Conservation (phyloP, 306 rosid species). For the Hippophae gyantsensis region DNA sequence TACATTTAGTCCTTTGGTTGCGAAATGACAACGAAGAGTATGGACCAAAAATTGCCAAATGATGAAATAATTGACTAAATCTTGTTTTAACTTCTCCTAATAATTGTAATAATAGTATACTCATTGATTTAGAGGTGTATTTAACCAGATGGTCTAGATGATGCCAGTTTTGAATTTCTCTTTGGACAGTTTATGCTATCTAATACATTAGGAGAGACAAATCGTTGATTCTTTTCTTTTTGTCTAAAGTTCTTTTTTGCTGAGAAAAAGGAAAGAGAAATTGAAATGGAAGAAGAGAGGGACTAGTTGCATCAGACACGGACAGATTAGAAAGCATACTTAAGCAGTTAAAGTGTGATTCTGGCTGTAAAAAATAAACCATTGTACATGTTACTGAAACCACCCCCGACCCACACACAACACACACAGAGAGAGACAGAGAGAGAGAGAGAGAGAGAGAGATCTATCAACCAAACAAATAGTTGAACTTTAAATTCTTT, state of each 20-base stretch:
- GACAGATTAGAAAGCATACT: constrained; percentile 5
- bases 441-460: background rate
- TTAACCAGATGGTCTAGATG: no score
- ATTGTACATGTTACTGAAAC: no score
- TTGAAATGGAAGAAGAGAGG: background rate
- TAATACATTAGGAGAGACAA: background rate
- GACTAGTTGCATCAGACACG: background rate
- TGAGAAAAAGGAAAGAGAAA: background rate
- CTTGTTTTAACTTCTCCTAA: no score
- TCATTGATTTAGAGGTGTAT: no score
- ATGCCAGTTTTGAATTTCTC: background rate
- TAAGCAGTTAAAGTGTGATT: background rate
- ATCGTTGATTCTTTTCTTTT: background rate
- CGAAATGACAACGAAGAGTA: no score
- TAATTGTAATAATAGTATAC: no score
- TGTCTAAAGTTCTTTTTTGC: background rate
- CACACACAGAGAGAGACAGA: no score
- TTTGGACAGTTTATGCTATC: background rate
- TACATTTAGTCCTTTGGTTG: no score
- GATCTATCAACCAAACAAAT: background rate
- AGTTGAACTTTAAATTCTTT: constrained; percentile 13
- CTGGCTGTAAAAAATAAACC: no score
- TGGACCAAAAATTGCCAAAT: no score
- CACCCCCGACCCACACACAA: background rate
- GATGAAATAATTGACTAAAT: no score